Evolutionary conservation across 108 stramenopile genomes (phyloP), one percentile per base, ranked within the genome.

Genomic region (Cyclotella distinguenda): DNA sequence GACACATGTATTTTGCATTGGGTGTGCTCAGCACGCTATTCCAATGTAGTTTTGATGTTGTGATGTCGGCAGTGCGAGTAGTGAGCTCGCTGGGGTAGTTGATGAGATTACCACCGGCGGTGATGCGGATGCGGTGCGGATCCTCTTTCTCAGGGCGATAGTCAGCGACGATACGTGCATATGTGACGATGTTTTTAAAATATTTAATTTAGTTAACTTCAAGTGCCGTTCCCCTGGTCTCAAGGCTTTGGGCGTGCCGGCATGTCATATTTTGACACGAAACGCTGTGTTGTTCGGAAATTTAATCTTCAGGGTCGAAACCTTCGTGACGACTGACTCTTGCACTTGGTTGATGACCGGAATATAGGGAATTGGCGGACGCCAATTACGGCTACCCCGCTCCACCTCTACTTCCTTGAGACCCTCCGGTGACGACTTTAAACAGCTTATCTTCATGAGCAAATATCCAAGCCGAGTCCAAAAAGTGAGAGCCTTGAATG

Each of bases 51-150:
- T 80, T 80, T 30, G 56, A 23, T 28, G 61, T 64, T 18, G 35
- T 40, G 4, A 80, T 15, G 34, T 64, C 70, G 2, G 49, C 49
- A 26, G 49, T 50, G 25, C 49, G 25, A 12, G 49, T 50, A 54
- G 31, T 40, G 3, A 42, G 18, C 8, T 68, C 60, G 10, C 44
- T 60, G 26, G 60, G 59, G 57, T 76, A 76, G 16, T 77, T 56
- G 43, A 82, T 65, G 19, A 56, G 64, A 32, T 82, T 57, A 25
- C 82, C 81, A 26, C 81, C 75, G 13, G 73, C 71, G 1, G 76
- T 77, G 27, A 36, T 50, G n/a, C 80, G 64, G 12, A 67, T 46
- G 23, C 80, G 64, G 40, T 72, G 31, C 15, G 66, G 64, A 18
- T 72, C 51, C 3, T 12, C 63, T 27, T 77, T 77, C 28, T 62